Conservation (phyloP, 768 basidiomycete genomes). For the Trametes gibbosa region DNA sequence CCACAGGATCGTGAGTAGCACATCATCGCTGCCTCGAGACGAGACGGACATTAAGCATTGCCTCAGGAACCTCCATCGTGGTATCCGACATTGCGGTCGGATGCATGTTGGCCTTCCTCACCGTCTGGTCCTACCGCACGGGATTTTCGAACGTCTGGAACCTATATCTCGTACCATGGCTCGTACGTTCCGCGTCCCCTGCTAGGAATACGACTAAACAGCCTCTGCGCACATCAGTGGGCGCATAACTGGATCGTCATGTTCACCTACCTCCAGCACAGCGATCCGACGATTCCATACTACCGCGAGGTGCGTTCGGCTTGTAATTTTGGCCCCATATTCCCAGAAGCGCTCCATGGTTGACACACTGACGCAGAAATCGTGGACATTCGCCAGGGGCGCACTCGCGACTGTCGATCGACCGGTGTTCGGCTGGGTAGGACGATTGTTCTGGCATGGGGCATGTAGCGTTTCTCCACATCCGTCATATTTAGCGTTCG, state of each 20-base stretch:
- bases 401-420: conserved; percentile 33
- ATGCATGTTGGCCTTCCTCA: conserved; percentile 38
- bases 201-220: neutral
- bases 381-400: conserved; percentile 29
- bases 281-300: conserved; percentile 27
- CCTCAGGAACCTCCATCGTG: conserved; percentile 31
- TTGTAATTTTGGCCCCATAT: no score
- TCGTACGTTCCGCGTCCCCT: conserved; percentile 32
- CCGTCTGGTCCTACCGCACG: conserved; percentile 27
- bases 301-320: conserved; percentile 18
- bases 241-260: conserved; percentile 39
- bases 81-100: conserved; percentile 42
- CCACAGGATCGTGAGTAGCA: conserved; percentile 40
- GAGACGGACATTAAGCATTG: neutral
- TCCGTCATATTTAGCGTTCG: conserved; percentile 2
- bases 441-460: conserved; percentile 31
- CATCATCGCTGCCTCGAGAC: no score
- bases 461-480: conserved; percentile 10
- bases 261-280: conserved; percentile 29
- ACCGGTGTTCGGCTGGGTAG: conserved; percentile 33
- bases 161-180: conserved; percentile 49
- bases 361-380: conserved; percentile 5
- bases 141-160: conserved; percentile 35
- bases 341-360: neutral
- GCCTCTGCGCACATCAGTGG: conserved; percentile 29